Base-by-base conservation (phyloP, 495 filamentous ascomycete species). In the Neurospora discreta region DNA sequence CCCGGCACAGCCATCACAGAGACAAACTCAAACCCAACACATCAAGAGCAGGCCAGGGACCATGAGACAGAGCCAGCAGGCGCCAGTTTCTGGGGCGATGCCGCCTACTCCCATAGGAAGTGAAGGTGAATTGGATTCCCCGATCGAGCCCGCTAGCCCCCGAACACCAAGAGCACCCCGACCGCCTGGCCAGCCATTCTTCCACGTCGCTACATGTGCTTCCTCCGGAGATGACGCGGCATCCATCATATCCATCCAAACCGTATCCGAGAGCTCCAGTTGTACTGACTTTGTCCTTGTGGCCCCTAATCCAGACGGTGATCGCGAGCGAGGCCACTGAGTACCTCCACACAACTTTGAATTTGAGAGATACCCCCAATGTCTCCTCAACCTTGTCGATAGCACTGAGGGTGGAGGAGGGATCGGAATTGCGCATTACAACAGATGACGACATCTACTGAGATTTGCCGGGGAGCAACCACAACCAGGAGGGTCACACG, bases 61-160 rank as follows among this genome's bases (percentile, higher is more conserved):
- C 36, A 80, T 83, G 1, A 78, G 79, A 72, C 80, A 79, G 75
- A 74, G 76, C 76, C 80, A 82, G 74, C 81, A 84, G 77, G 79
- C 82, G 73, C 52, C 52, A 65, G 80, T 81, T 72, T 82, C 82
- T 72, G 85, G 85, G 68, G 81, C 80, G 70, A 81, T 88, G 77
- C 86, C 85, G 69, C 85, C 86, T 58, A 87, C 85, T 20, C 86
- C 86, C 39, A 83, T 83, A 74, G 84, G 84, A 76, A 87, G 85
- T 81, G 86, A 88, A 87, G 86, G 86, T 87, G 85, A 87, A 86
- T 85, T 76, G 78, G 77, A 81, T 70, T 69, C 71, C 70, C 71
- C 70, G 71, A 71, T 40, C 39, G 33, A 43, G 41, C 65, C 70
- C 72, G 46, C 70, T 65, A 68, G 46, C 76, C 69, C 44, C 68